These are phyloP conservation scores for Suhomyces prunicola DNA, from an alignment of 805 yeast species.

Conservation along the genomic window DNA sequence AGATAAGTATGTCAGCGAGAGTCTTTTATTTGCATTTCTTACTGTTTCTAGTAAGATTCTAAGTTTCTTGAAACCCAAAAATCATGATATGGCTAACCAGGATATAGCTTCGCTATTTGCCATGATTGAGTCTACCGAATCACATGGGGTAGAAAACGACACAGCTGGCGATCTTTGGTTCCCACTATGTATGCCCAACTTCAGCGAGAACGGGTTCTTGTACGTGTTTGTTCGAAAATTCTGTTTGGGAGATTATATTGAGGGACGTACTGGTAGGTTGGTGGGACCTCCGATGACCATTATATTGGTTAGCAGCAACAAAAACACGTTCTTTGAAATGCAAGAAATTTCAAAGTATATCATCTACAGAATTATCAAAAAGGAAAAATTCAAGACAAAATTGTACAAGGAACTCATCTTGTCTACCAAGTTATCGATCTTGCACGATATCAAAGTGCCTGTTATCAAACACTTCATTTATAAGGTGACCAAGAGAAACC, in stretches of 20 bases:
- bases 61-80: constrained; percentile 69
- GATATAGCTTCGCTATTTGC: constrained; percentile 76
- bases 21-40: constrained; percentile 72
- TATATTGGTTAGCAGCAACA: constrained; percentile 61
- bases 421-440: constrained; percentile 16
- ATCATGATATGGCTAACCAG: constrained; percentile 75
- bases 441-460: constrained; percentile 24
- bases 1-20: constrained; percentile 27
- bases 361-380: constrained; percentile 27
- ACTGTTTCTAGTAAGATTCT: constrained; percentile 63
- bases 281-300: constrained; percentile 29
- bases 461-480: constrained; percentile 75
- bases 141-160: constrained; percentile 11
- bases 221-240: constrained; percentile 66
- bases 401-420: constrained; percentile 23
- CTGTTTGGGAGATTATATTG: constrained; percentile 17
- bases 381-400: constrained; percentile 17
- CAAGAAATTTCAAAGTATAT: constrained; percentile 57
- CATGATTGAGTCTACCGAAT: constrained; percentile 57
- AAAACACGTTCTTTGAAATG: constrained; percentile 75
- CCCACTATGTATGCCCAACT: constrained; percentile 88
- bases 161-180: constrained; percentile 81
- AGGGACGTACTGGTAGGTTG: neutral
- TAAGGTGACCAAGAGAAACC: constrained; percentile 68
- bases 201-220: constrained; percentile 83